Base-by-base conservation (phyloP, 768 basidiomycete species). In the Paxillus ammoniavirescens region DNA sequence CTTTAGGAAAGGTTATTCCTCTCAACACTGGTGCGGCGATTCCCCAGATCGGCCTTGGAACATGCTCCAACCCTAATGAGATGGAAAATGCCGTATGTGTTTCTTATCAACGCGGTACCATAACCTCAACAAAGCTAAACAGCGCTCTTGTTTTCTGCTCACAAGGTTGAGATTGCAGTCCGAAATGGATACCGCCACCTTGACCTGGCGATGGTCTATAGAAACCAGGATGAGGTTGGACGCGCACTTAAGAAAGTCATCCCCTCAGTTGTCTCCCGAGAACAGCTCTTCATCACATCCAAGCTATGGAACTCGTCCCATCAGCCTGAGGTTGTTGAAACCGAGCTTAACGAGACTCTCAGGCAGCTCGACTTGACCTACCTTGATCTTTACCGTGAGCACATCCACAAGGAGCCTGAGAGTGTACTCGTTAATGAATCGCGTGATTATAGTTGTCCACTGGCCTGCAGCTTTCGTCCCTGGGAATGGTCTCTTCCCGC, bases 251-350 rank as follows among this genome's bases (percentile, higher is more conserved):
- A 86, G 70, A 87, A 87, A 65, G 81, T 92, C 64, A 83, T 91
- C 55, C 84, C 84, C 1, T 80, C 81, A 8, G 86, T 91, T 49
- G 88, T 91, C 55, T 81, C 84, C 64, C 87, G 91, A 58, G 82
- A 89, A 65, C 84, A 93, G 13, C 78, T 93, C 51, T 91, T 87
- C 70, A 83, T 89, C 69, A 90, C 89, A 3, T 84, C 83, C 40
- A 91, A 94, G 69, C 78, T 91, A 44, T 93, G 91, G 91, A 92
- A 92, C 71, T 76, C 78, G 44, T 75, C 80, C 8, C 90, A 91
- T 65, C 78, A 76, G 53, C 83, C 87, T 5, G 76, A 79, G 8
- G 67, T 77, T 47, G 89, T 88, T 28, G 87, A 86, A 74, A 81
- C 79, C 45, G 87, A 84, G 60, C 83, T 93, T 44, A 83, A 93